Evolutionary conservation across 2,329 filamentous ascomycete genomes (phyloP), one percentile per base, ranked within the genome.

Genomic region (Fusarium gaditjirri): DNA sequence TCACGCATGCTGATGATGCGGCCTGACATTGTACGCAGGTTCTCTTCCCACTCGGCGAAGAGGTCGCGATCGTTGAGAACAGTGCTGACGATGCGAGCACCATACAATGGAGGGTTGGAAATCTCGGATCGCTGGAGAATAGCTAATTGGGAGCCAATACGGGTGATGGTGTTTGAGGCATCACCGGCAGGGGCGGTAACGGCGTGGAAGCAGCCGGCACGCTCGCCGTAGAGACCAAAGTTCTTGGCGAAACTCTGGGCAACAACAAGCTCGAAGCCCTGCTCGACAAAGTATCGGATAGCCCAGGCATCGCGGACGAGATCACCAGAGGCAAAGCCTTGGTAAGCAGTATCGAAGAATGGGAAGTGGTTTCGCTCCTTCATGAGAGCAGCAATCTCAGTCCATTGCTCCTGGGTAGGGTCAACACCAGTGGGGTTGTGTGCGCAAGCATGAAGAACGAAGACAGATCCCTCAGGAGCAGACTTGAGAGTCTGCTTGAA

Each of bases 381-480:
- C 82, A 98, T 91, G 47, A 97, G 83, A 46, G 87, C 82, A 57
- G 95, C 94, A 70, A 99, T 90, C 84, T 97, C 89, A 82, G 92
- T 94, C 96, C 96, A 99, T 85, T 99, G 96, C 59, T 95, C 94
- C 75, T 92, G 87, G 25, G 95, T 97, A 12, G 95, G 95, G 83
- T 99, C 96, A 71, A 99, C 95, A 65, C 96, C 96, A 2, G 96
- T 99, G 39, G 96, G 96, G 86, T 99, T 99, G 87, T 99, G 96
- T 41, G 96, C 96, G 82, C 96, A 99, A 71, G 94, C 93, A 84
- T 98, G 96, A 42, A 98, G 89, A 47, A 98, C 88, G 81, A 99
- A 91, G 81, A 99, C 90, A 80, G 93, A 95, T 76, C 91, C 90
- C 57, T 93, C 87, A 6, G 94, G 92, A 12, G 95, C 95, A 38